Evolutionary conservation across 352 stramenopile genomes (phyloP).

Genomic region (Phytophthora ramorum): DNA sequence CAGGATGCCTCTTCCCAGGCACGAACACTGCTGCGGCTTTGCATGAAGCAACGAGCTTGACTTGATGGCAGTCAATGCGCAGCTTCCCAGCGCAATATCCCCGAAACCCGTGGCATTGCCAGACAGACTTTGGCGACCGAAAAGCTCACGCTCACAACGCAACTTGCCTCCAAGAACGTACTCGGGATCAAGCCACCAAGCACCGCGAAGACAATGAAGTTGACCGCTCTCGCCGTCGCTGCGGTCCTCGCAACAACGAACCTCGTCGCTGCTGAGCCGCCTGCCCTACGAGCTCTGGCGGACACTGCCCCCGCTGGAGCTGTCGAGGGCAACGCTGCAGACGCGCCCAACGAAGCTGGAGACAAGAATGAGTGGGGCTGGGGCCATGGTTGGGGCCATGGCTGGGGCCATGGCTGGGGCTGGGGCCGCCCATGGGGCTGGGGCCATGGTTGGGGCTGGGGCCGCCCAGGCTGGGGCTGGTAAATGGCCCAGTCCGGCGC

Average conservation of each 20-base stretch:
- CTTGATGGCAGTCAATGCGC: slow-evolving; percentile 18
- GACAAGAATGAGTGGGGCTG: slow-evolving; percentile 25
- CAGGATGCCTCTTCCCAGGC: not conserved
- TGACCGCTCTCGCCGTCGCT: slow-evolving; percentile 24
- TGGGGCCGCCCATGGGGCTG: slow-evolving; percentile 18
- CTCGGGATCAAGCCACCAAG: slow-evolving; percentile 4
- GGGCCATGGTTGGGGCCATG: slow-evolving; percentile 7
- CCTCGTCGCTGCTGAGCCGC: slow-evolving; percentile 18
- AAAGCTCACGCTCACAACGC: slow-evolving; percentile 24
- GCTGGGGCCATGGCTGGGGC: slow-evolving; percentile 9
- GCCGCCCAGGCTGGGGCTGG: slow-evolving; percentile 5
- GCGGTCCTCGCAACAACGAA: slow-evolving; percentile 21
- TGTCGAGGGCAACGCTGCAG: slow-evolving; percentile 10
- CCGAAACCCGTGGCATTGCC: slow-evolving; percentile 10
- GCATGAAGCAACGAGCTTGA: slow-evolving; percentile 17
- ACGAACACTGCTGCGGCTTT: not conserved
- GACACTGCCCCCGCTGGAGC: slow-evolving; percentile 1
- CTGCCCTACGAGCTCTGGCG: slow-evolving; percentile 29
- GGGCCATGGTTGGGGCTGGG: not conserved
- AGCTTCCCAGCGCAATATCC: slow-evolving; percentile 21
- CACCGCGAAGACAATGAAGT: slow-evolving; percentile 30
- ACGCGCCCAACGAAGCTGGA: slow-evolving; percentile 8
- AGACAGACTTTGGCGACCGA: not conserved
- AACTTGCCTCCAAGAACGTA: slow-evolving; percentile 26
- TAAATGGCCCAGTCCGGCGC: slow-evolving; percentile 6